These are phyloP conservation scores for Neopestalotiopsis rosae DNA, from an alignment of 2,329 filamentous ascomycete species.

Conservation along the genomic window DNA sequence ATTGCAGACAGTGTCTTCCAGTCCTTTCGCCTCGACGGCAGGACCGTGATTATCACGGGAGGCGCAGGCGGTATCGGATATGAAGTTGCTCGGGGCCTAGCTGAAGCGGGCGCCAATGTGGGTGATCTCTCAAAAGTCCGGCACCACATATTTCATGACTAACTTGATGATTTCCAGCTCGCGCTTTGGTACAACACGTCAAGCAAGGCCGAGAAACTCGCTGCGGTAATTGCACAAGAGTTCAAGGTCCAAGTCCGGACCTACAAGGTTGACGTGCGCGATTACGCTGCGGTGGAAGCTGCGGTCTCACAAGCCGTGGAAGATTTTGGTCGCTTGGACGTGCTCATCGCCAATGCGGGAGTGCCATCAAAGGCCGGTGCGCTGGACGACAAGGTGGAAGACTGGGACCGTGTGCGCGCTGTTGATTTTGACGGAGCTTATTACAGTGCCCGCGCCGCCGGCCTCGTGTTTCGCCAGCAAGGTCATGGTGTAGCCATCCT, in stretches of 20 bases:
- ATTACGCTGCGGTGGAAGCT: slow-evolving; percentile 54
- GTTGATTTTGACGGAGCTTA: slow-evolving; percentile 80
- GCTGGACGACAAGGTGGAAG: slow-evolving; percentile 68
- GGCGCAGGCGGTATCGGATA: slow-evolving; percentile 43
- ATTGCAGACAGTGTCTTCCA: slow-evolving; percentile 32
- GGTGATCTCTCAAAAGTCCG: background rate
- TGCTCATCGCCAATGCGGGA: slow-evolving; percentile 81
- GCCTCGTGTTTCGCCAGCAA: slow-evolving; percentile 72
- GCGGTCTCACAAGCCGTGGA: slow-evolving; percentile 58
- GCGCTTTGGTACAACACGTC: slow-evolving; percentile 30
- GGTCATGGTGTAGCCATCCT: slow-evolving; percentile 77
- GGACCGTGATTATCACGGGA: slow-evolving; percentile 42
- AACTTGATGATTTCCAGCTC: slow-evolving; percentile 17
- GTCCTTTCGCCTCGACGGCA: slow-evolving; percentile 38
- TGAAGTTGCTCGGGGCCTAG: slow-evolving; percentile 38
- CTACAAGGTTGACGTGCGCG: slow-evolving; percentile 66
- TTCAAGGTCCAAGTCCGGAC: slow-evolving; percentile 53
- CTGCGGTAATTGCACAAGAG: slow-evolving; percentile 22
- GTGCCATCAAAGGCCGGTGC: slow-evolving; percentile 74
- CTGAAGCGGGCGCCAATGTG: slow-evolving; percentile 40
- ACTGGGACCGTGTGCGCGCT: slow-evolving; percentile 70
- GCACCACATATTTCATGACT: too few species aligned
- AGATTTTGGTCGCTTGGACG: slow-evolving; percentile 77
- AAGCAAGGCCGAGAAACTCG: slow-evolving; percentile 21
- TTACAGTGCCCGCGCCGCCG: slow-evolving; percentile 76